Percentiles rank a stretch among this genome's conserved stretches.
Evolutionary conservation across 345 rosid genomes (phyloP).

Genomic region (Bruguiera gymnorhiza): DNA sequence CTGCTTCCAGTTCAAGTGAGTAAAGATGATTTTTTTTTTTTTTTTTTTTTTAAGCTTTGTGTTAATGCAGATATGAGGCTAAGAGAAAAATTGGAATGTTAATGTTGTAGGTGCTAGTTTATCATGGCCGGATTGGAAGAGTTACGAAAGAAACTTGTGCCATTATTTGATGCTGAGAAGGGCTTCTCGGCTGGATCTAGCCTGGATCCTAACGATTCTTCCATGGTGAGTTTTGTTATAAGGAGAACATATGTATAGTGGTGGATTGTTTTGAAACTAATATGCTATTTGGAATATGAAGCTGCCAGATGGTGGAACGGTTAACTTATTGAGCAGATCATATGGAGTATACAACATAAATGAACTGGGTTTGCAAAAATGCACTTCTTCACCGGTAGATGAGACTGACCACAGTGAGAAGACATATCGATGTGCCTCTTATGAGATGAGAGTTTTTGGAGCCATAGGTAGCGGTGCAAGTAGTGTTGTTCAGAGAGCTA

Average conservation of each 20-base stretch:
- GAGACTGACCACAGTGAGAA: constrained; percentile 63
- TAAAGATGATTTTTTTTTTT: neutral
- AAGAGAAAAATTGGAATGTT: neutral
- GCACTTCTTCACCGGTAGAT: constrained; percentile 55
- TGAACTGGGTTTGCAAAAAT: constrained; percentile 87
- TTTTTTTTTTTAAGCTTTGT: too few species aligned
- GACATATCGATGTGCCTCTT: constrained; percentile 83
- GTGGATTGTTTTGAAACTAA: constrained; percentile 5
- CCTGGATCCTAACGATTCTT: constrained; percentile 63
- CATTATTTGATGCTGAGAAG: constrained; percentile 89
- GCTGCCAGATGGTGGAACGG: constrained; percentile 89
- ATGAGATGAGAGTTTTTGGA: constrained; percentile 87
- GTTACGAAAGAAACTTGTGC: constrained; percentile 74
- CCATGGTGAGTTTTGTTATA: constrained; percentile 43
- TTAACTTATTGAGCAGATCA: constrained; percentile 88
- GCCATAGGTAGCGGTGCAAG: constrained; percentile 97
- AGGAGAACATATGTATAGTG: neutral
- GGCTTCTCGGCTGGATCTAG: constrained; percentile 73
- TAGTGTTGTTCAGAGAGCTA: constrained; percentile 93
- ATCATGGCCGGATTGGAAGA: constrained; percentile 91
- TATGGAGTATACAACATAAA: constrained; percentile 87
- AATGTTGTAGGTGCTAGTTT: constrained; percentile 12
- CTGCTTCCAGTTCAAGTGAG: neutral
- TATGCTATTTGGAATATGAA: constrained; percentile 26
- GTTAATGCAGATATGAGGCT: neutral